Evolutionary conservation across 1,284 basidiomycete genomes (phyloP).

Genomic region (Rhodotorula sp.): DNA sequence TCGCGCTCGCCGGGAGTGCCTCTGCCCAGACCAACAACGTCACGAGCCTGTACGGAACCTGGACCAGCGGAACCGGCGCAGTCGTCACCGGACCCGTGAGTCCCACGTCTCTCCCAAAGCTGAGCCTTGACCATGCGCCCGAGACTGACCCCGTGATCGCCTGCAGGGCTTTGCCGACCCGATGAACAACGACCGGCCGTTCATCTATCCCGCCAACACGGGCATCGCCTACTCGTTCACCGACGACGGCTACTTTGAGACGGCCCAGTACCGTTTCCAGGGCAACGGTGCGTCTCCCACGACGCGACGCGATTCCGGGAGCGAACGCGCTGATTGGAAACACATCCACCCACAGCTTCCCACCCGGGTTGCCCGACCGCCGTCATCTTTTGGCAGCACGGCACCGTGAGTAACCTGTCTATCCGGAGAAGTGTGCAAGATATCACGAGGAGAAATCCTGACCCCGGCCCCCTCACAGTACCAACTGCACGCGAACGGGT

Average conservation of each 20-base stretch:
- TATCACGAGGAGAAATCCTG: too few species aligned
- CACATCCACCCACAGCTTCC: constrained; percentile 56
- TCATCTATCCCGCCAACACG: constrained; percentile 75
- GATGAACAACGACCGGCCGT: constrained; percentile 62
- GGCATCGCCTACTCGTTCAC: constrained; percentile 83
- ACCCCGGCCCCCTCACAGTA: too few species aligned
- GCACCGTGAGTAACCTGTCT: constrained; percentile 53
- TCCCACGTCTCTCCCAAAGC: too few species aligned
- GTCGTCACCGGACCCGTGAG: constrained; percentile 65
- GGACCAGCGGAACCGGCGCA: constrained; percentile 72
- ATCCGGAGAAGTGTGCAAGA: too few species aligned
- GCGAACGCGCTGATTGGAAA: neutral
- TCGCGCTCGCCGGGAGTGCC: neutral
- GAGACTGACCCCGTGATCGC: neutral
- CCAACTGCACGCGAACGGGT: constrained; percentile 64
- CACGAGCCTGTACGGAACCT: constrained; percentile 66
- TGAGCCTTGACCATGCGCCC: neutral
- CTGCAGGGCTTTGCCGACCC: constrained; percentile 77
- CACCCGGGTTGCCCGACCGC: constrained; percentile 78
- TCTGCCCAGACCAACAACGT: constrained; percentile 38
- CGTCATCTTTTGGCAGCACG: constrained; percentile 82
- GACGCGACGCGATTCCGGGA: too few species aligned
- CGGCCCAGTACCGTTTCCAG: constrained; percentile 80
- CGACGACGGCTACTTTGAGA: constrained; percentile 73
- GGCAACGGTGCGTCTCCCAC: constrained; percentile 62